Evolutionary conservation across 768 basidiomycete species (phyloP), one percentile per base, ranked within the genome.

Genomic region (Auricularia sp.): DNA sequence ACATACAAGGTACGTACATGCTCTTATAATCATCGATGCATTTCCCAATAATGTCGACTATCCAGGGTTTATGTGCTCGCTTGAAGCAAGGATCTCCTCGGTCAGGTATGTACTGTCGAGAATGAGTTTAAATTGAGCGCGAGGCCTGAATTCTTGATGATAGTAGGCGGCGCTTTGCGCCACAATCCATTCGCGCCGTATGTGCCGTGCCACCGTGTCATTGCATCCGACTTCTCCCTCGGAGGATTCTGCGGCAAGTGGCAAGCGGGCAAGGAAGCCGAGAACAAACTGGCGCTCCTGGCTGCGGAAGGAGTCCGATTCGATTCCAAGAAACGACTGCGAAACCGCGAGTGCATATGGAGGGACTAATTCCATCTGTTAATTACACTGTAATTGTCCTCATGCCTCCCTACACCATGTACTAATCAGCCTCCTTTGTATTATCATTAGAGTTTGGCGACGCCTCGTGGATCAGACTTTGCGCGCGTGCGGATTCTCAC

Each of bases 191-290:
- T 88, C 71, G 80, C 80, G 3, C 87, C 87, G 0, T 79, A 77
- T 65, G 78, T 89, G 3, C 88, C 87, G 0, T 90, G 88, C 66
- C 88, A 89, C 68, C 82, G 87, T 39, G 80, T 90, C 62, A 81
- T 89, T 14, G 84, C 86, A 0, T 82, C 85, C 0, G 82, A 79
- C 66, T 71, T 79, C 11, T 86, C 78, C 63, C 76, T 88, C 12
- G 87, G 86, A 2, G 87, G 87, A 0, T 88, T 84, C 70, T 76
- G 73, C 47, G 87, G 86, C 18, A 83, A 87, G 71, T 86, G 84
- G 83, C 81, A 80, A 3, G 76, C 73, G 36, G 56, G 56, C 29
- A 14, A 59, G 56, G 14, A 72, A 75, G n/a, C 70, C 75, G 64
- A 77, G 77, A 61, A 60, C 64, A 88, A 88, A 70, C 64, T 83